These are phyloP conservation scores for Tephrocybe sp. DNA, from an alignment of 768 basidiomycete species.

Conservation along the genomic window DNA sequence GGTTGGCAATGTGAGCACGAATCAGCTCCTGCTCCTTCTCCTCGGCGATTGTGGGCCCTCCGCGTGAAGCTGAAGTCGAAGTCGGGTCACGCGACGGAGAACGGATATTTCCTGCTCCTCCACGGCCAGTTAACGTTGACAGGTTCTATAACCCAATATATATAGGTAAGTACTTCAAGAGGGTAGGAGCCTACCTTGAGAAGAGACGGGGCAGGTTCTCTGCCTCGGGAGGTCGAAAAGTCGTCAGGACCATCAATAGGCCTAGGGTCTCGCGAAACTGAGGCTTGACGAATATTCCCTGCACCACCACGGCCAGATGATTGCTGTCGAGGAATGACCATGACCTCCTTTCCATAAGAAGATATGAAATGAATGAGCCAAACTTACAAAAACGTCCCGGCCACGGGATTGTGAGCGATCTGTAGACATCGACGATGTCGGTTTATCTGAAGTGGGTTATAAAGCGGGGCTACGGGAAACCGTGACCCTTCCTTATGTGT, in stretches of 20 bases:
- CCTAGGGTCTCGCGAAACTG: constrained; percentile 42
- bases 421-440: constrained; percentile 21
- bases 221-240: constrained; percentile 55
- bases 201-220: constrained; percentile 44
- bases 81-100: constrained; percentile 61
- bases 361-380: neutral
- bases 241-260: constrained; percentile 49
- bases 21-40: constrained; percentile 38
- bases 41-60: constrained; percentile 31
- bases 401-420: constrained; percentile 58
- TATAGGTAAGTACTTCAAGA: neutral
- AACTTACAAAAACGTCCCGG: constrained; percentile 55
- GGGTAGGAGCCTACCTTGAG: constrained; percentile 28
- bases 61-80: constrained; percentile 16
- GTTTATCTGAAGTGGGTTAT: neutral
- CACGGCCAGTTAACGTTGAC: constrained; percentile 69
- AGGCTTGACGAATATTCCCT: constrained; percentile 60
- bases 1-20: constrained; percentile 26
- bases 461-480: constrained; percentile 1
- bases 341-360: neutral
- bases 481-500: constrained; percentile 1
- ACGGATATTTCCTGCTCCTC: constrained; percentile 84
- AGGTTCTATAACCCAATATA: constrained; percentile 27
- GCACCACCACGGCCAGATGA: constrained; percentile 68
- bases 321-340: constrained; percentile 25